Evolutionary conservation across 768 basidiomycete species (phyloP).

Genomic region (Tulasnella sp.): DNA sequence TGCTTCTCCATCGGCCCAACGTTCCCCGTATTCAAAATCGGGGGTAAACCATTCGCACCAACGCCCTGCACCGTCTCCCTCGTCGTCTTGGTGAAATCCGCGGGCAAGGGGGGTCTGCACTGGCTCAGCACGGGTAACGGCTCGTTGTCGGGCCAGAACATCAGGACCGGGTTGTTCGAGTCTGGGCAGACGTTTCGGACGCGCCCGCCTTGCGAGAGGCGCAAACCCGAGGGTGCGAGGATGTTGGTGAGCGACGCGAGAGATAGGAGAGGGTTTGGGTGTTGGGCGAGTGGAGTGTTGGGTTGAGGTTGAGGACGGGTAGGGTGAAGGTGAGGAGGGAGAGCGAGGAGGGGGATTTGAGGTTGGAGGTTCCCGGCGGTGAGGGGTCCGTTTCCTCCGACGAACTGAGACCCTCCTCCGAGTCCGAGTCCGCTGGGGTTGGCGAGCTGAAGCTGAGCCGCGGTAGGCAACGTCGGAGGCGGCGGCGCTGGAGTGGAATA

Average conservation of each 20-base stretch:
- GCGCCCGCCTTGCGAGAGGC: conserved; percentile 62
- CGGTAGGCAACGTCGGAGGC: neutral
- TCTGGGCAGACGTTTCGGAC: conserved; percentile 71
- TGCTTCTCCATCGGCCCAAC: conserved; percentile 65
- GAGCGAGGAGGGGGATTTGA: neutral
- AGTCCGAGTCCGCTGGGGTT: neutral
- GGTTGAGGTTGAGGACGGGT: neutral
- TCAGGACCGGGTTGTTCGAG: conserved; percentile 60
- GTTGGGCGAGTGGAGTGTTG: conserved; percentile 19
- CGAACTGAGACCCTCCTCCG: neutral
- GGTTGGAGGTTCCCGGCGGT: neutral
- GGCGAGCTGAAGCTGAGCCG: neutral
- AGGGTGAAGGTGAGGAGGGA: neutral
- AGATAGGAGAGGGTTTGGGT: conserved; percentile 34
- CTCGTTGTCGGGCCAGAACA: conserved; percentile 91
- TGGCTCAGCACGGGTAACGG: conserved; percentile 70
- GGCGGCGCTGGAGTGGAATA: neutral
- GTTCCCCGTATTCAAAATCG: conserved; percentile 82
- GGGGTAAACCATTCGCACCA: conserved; percentile 39
- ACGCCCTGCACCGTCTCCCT: neutral
- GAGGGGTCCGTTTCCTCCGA: neutral
- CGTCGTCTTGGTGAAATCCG: neutral
- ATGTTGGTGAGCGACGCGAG: conserved; percentile 37
- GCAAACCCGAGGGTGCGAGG: conserved; percentile 72
- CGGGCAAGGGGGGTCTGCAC: conserved; percentile 29